Conservation (phyloP, 1,284 basidiomycete genomes). For the Ganoderma meredithae region DNA sequence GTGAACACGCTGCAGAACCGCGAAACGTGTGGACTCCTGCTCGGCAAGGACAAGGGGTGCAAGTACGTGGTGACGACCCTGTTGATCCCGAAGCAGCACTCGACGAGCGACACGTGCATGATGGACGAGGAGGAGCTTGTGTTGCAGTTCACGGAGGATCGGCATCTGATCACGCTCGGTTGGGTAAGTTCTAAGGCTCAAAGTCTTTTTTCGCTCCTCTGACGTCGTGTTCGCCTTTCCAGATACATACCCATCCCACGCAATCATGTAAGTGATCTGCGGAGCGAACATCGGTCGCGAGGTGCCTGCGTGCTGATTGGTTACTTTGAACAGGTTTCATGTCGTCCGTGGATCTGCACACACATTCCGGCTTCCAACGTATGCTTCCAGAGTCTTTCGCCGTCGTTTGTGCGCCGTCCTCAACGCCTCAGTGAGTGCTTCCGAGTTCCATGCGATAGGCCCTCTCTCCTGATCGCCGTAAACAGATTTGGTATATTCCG, state of each 20-base stretch:
- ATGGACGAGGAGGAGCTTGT: conserved; percentile 90
- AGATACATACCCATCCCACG: conserved; percentile 94
- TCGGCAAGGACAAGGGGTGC: conserved; percentile 62
- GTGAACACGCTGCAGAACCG: conserved; percentile 65
- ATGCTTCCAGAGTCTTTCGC: conserved; percentile 92
- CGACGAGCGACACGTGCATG: conserved; percentile 87
- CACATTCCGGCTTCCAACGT: conserved; percentile 85
- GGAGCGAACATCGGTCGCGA: not conserved
- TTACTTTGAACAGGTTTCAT: conserved; percentile 67
- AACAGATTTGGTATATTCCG: conserved; percentile 85
- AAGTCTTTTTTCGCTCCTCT: conserved; percentile 16
- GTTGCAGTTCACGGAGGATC: conserved; percentile 81
- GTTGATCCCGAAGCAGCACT: conserved; percentile 78
- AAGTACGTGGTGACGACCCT: conserved; percentile 78
- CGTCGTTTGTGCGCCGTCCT: conserved; percentile 87
- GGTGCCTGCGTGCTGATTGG: not conserved
- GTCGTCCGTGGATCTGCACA: conserved; percentile 90
- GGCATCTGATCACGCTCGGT: conserved; percentile 83
- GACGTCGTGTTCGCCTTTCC: conserved; percentile 14
- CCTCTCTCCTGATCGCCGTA: not conserved
- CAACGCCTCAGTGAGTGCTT: conserved; percentile 70
- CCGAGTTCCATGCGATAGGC: not conserved
- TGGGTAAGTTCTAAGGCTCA: conserved; percentile 72
- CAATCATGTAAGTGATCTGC: conserved; percentile 71
- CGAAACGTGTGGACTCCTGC: conserved; percentile 72